Evolutionary conservation across 2,329 filamentous ascomycete genomes (phyloP), one percentile per base, ranked within the genome.

Genomic region (Ilyonectria mors-panacis): DNA sequence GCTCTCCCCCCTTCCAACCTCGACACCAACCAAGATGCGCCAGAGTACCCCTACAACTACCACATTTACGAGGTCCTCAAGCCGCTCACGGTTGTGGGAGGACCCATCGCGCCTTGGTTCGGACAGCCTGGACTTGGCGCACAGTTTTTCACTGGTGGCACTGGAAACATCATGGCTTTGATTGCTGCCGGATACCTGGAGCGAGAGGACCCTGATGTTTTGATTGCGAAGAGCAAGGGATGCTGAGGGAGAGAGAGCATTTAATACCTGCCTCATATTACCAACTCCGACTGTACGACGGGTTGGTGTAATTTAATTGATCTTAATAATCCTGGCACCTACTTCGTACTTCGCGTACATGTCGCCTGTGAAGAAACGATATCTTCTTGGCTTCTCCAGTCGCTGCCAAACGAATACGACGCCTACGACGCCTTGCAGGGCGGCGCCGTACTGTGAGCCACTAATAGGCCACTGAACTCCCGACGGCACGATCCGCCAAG

Each of bases 91-190:
- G 83, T 85, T 0, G 62, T 79, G 0, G 75, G 81, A 9, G 86
- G 85, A 0, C 84, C 85, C 0, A 85, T 87, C 66, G 81, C 82
- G 2, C 79, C 82, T 9, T 86, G 82, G 84, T 87, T 86, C 65
- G 83, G 83, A 9, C 85, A 87, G 76, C 84, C 83, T 0, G 85
- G 85, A 0, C 78, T 85, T 42, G 85, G 85, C 19, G 70, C 75
- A 2, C 75, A 77, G 59, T 77, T 77, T 21, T 77, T 68, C 7
- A 77, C 39, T 73, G 83, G 48, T 78, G 76, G 70, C 10, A 28
- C 65, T 6, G 73, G 73, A 1, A 75, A 73, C 17, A 61, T 75
- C 51, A 63, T 72, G 54, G 59, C 57, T 5, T 23, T 75, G 19
- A 63, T 75, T 56, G 59, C 68, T 21, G 59, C 73, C 4, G 74